These are phyloP conservation scores for Pleurotus tuber-regium DNA, from an alignment of 768 basidiomycete genomes.

Conservation along the genomic window DNA sequence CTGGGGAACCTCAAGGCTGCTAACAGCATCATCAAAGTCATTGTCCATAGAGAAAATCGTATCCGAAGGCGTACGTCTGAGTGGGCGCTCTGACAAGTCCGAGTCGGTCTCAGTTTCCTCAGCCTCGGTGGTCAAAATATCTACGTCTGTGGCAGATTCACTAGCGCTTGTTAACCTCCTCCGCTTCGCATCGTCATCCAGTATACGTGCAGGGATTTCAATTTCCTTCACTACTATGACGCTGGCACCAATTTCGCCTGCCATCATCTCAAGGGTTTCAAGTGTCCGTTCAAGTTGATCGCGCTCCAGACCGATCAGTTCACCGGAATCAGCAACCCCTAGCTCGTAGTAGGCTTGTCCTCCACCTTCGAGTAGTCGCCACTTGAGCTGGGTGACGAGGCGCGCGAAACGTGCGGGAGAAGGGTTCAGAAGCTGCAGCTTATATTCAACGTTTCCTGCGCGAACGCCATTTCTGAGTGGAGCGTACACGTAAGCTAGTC, in stretches of 20 bases:
- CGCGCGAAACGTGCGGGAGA: slow-evolving; percentile 73
- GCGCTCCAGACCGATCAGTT: slow-evolving; percentile 74
- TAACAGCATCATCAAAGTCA: slow-evolving; percentile 30
- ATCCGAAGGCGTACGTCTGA: slow-evolving; percentile 22
- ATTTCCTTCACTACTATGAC: slow-evolving; percentile 91
- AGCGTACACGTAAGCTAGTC: neutral
- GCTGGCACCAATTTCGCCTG: slow-evolving; percentile 88
- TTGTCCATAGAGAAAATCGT: slow-evolving; percentile 49
- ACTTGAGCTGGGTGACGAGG: slow-evolving; percentile 94
- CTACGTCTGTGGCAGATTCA: slow-evolving; percentile 31
- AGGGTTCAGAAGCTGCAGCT: slow-evolving; percentile 83
- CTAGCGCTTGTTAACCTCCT: slow-evolving; percentile 33
- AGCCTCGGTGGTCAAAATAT: slow-evolving; percentile 24
- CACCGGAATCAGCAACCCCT: slow-evolving; percentile 84
- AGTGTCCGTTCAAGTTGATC: slow-evolving; percentile 78
- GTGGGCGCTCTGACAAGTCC: slow-evolving; percentile 19
- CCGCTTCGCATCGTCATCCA: slow-evolving; percentile 21
- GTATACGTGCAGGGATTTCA: slow-evolving; percentile 52
- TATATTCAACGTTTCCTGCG: slow-evolving; percentile 84
- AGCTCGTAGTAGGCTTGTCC: slow-evolving; percentile 84
- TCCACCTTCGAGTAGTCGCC: slow-evolving; percentile 85
- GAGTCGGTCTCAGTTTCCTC: slow-evolving; percentile 16
- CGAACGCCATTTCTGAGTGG: neutral
- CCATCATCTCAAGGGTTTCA: slow-evolving; percentile 91
- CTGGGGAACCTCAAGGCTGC: slow-evolving; percentile 24